These are phyloP conservation scores for Auricularia sp. DNA, from an alignment of 768 basidiomycete species.

Conservation along the genomic window DNA sequence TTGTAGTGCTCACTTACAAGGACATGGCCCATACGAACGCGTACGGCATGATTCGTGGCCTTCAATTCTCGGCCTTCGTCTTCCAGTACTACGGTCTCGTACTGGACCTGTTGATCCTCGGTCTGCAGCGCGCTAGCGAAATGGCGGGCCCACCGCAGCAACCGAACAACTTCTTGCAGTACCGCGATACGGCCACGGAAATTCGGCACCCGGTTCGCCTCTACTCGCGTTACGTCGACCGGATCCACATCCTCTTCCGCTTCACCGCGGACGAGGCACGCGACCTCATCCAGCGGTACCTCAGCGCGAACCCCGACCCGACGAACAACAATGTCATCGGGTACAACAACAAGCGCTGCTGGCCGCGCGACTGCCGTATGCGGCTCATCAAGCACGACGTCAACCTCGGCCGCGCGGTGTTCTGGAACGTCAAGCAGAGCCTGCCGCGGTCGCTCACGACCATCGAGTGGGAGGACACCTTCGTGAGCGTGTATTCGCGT, in stretches of 20 bases:
- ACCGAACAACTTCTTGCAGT: conserved; percentile 98
- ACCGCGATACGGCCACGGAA: conserved; percentile 88
- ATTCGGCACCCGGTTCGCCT: conserved; percentile 95
- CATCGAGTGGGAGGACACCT: conserved; percentile 98
- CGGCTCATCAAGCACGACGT: conserved; percentile 98
- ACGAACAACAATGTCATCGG: conserved; percentile 99
- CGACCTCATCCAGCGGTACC: conserved; percentile 95
- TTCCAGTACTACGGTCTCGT: conserved; percentile 99
- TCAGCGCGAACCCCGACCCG: conserved; percentile 95
- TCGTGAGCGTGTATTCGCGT: conserved; percentile 93
- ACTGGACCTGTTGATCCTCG: conserved; percentile 89
- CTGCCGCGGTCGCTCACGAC: conserved; percentile 92
- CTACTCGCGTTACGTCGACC: conserved; percentile 94
- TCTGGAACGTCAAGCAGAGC: conserved; percentile 99
- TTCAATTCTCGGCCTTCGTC: conserved; percentile 97
- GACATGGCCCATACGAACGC: conserved; percentile 98
- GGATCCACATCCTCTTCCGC: conserved; percentile 91
- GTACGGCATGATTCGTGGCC: conserved; percentile 91
- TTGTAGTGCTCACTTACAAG: conserved; percentile 75
- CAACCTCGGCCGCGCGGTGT: conserved; percentile 94
- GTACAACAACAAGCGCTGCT: conserved; percentile 98
- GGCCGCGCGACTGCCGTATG: conserved; percentile 99
- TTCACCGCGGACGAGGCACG: conserved; percentile 96
- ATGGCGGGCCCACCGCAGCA: conserved; percentile 97
- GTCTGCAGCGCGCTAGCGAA: conserved; percentile 95